Conservation (phyloP, 495 filamentous ascomycete genomes). For the Diplogelasinospora grovesii region DNA sequence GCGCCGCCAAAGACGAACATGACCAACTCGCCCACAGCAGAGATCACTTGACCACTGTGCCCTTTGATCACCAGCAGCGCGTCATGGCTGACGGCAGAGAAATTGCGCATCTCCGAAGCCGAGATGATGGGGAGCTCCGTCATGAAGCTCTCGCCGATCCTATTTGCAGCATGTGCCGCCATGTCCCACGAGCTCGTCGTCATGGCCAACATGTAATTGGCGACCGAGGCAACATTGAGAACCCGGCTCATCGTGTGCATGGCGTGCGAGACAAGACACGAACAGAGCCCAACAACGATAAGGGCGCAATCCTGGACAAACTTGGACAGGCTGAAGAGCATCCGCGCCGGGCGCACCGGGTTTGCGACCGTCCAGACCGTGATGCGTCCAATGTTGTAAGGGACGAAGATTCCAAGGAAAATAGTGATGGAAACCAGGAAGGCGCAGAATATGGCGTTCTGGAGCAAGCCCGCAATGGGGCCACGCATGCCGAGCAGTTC, state of each 20-base stretch:
- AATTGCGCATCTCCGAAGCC: conserved; percentile 37
- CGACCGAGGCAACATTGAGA: conserved; percentile 12
- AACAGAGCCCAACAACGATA: conserved; percentile 30
- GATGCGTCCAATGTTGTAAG: conserved; percentile 83
- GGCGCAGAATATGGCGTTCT: conserved; percentile 90
- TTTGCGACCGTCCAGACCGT: conserved; percentile 73
- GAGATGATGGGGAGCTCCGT: conserved; percentile 34
- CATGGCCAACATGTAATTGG: conserved; percentile 5
- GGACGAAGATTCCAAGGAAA: conserved; percentile 76
- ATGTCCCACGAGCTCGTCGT: conserved; percentile 14
- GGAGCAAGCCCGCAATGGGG: conserved; percentile 78
- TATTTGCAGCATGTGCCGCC: conserved; percentile 22
- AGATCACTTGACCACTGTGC: conserved; percentile 23
- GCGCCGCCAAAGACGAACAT: conserved; percentile 27
- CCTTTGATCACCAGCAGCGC: conserved; percentile 33
- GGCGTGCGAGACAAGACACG: conserved; percentile 11
- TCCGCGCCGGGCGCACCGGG: conserved; percentile 65
- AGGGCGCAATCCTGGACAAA: conserved; percentile 48
- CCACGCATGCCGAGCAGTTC: conserved; percentile 96
- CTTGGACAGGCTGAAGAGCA: conserved; percentile 65
- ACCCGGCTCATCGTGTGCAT: conserved; percentile 10
- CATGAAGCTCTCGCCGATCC: conserved; percentile 32
- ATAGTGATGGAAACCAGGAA: conserved; percentile 84
- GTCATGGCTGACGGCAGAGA: conserved; percentile 43
- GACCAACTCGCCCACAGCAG: conserved; percentile 14